Percentiles rank a stretch among this genome's conserved stretches.
Evolutionary conservation across 202 grass and related monocot species (phyloP).

Genomic region (Setaria italica): DNA sequence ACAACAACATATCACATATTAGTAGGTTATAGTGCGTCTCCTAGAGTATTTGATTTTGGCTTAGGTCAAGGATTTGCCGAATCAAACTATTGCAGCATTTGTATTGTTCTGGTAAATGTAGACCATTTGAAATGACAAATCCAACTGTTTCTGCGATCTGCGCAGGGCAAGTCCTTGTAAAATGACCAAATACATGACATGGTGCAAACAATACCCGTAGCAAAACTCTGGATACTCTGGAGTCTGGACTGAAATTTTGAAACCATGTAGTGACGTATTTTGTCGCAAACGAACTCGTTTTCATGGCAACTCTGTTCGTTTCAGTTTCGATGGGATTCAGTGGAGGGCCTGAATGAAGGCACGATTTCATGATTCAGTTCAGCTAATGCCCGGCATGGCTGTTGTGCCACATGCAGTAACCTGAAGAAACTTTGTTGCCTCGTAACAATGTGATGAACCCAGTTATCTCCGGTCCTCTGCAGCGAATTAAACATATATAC

Average conservation of each 20-base stretch:
- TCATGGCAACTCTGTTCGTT: no score
- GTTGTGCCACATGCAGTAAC: neutral
- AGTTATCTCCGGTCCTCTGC: no score
- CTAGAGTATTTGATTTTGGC: slow-evolving; percentile 35
- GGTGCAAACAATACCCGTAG: no score
- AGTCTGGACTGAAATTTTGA: no score
- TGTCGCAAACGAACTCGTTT: no score
- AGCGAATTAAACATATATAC: no score
- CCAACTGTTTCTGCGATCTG: neutral
- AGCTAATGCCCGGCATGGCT: neutral
- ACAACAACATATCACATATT: slow-evolving; percentile 29
- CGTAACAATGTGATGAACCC: no score
- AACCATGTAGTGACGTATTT: no score
- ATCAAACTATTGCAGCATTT: slow-evolving; percentile 11
- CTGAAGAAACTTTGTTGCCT: no score
- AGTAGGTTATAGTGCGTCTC: slow-evolving; percentile 7
- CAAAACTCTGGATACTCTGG: no score
- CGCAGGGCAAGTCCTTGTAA: no score
- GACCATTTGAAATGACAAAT: neutral
- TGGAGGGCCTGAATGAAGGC: neutral
- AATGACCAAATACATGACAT: no score
- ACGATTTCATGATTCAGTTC: neutral
- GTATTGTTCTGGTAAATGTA: slow-evolving; percentile 23
- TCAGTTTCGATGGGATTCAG: neutral
- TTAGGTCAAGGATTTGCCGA: slow-evolving; percentile 3